These are phyloP conservation scores for Alternaria infectoria DNA, from an alignment of 2,329 filamentous ascomycete genomes.

Conservation along the genomic window DNA sequence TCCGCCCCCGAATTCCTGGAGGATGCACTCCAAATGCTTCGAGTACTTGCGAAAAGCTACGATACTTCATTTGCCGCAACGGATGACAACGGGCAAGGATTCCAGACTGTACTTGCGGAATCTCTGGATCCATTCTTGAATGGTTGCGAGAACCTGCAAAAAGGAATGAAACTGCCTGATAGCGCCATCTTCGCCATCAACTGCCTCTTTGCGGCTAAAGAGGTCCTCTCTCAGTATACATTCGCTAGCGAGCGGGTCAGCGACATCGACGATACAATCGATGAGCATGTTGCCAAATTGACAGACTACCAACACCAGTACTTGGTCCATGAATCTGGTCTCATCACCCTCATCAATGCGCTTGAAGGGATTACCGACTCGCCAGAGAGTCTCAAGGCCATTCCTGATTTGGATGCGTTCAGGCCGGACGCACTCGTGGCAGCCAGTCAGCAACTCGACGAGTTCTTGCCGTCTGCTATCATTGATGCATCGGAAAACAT, in stretches of 20 bases:
- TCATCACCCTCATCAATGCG: slow-evolving; percentile 68
- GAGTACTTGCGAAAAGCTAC: slow-evolving; percentile 81
- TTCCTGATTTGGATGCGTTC: slow-evolving; percentile 63
- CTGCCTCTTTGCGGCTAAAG: slow-evolving; percentile 67
- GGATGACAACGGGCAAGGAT: slow-evolving; percentile 68
- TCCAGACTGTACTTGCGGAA: slow-evolving; percentile 76
- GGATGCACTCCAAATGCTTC: slow-evolving; percentile 79
- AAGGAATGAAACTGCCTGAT: slow-evolving; percentile 64
- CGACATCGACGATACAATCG: slow-evolving; percentile 64
- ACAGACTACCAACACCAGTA: slow-evolving; percentile 73
- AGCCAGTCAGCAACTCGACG: slow-evolving; percentile 79
- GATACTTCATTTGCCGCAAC: slow-evolving; percentile 74
- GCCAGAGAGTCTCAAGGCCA: slow-evolving; percentile 60
- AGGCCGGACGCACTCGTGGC: slow-evolving; percentile 66
- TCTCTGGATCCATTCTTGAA: slow-evolving; percentile 86
- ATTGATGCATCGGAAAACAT: slow-evolving; percentile 90
- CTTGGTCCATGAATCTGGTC: slow-evolving; percentile 76
- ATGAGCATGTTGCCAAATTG: slow-evolving; percentile 63
- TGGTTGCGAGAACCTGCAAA: slow-evolving; percentile 73
- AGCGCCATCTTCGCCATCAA: slow-evolving; percentile 76
- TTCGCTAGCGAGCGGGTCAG: slow-evolving; percentile 67
- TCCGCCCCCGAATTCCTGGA: slow-evolving; percentile 79
- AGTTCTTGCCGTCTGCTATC: slow-evolving; percentile 88
- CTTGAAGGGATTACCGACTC: slow-evolving; percentile 56
- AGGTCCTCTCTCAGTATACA: slow-evolving; percentile 63